These are phyloP conservation scores for Achaetomiella virescens DNA, from an alignment of 495 filamentous ascomycete genomes.

Conservation along the genomic window DNA sequence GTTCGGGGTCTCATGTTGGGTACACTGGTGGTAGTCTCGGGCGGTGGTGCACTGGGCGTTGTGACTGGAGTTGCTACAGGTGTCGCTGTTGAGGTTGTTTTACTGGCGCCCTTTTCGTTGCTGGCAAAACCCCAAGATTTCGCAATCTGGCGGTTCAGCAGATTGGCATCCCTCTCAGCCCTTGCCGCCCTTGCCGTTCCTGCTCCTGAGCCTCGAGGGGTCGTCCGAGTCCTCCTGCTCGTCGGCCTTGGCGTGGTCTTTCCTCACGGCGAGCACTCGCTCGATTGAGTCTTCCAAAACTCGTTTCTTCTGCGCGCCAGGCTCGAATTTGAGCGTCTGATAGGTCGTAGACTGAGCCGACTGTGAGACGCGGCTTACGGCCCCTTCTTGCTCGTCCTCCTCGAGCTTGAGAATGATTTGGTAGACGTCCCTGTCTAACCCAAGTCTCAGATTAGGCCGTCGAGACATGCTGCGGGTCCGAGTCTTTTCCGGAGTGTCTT, in stretches of 20 bases:
- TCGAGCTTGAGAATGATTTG: conserved; percentile 68
- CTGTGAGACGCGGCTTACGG: conserved; percentile 40
- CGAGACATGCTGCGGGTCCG: conserved; percentile 9
- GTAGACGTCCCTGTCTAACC: conserved; percentile 50
- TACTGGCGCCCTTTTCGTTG: conserved; percentile 20
- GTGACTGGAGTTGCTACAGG: neutral
- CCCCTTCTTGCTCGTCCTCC: conserved; percentile 34
- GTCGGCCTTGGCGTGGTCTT: conserved; percentile 54
- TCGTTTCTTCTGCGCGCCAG: conserved; percentile 70
- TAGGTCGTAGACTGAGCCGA: conserved; percentile 62
- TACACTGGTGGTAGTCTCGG: neutral
- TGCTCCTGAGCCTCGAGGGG: conserved; percentile 53
- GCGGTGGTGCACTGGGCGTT: neutral
- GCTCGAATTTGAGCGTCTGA: conserved; percentile 79
- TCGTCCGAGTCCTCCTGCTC: conserved; percentile 55
- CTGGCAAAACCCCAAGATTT: conserved; percentile 54
- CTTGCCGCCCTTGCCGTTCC: conserved; percentile 16
- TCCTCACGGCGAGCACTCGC: conserved; percentile 68
- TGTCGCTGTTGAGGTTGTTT: neutral
- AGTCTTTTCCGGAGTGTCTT: no score
- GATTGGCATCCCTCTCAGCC: conserved; percentile 21
- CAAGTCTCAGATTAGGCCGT: conserved; percentile 21
- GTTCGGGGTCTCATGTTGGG: conserved; percentile 1
- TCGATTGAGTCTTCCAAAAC: conserved; percentile 81
- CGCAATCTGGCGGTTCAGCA: conserved; percentile 34